Evolutionary conservation across 108 stramenopile genomes (phyloP).

Genomic region (Nannochloropsis granulata): DNA sequence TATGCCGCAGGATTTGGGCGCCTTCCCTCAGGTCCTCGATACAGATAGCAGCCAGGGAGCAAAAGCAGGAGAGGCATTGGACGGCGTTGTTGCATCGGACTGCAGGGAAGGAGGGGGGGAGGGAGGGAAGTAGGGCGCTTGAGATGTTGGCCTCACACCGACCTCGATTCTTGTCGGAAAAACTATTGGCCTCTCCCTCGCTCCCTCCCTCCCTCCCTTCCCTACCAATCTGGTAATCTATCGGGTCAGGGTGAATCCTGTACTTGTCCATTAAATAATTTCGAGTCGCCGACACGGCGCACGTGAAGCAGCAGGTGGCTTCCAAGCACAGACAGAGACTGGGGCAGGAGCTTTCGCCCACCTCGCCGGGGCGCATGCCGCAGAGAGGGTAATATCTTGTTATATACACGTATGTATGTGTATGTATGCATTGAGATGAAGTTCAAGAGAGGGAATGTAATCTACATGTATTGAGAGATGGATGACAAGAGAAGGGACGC

Average conservation of each 20-base stretch:
- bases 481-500: no score
- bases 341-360: conserved; percentile 17
- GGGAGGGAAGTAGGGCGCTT: no score
- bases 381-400: neutral
- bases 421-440: no score
- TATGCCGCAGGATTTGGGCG: conserved; percentile 15
- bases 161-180: no score
- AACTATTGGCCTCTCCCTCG: no score
- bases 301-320: conserved; percentile 23
- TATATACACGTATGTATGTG: no score
- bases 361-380: conserved; percentile 24
- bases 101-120: neutral
- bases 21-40: conserved; percentile 13
- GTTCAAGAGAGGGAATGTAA: no score
- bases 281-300: conserved; percentile 28
- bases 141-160: no score
- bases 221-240: conserved; percentile 21
- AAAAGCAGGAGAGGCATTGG: conserved; percentile 25
- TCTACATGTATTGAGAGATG: no score
- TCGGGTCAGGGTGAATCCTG: conserved; percentile 10
- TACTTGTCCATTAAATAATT: conserved; percentile 31
- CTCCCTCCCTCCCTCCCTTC: no score
- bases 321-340: conserved; percentile 31
- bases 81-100: conserved; percentile 20
- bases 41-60: conserved; percentile 18